A percentile compares a stretch with the other conserved stretches of the same genome.
These are phyloP conservation scores for Coemansia sp. DNA, from an alignment of 192 early-diverging fungal genomes.

Conservation along the genomic window DNA sequence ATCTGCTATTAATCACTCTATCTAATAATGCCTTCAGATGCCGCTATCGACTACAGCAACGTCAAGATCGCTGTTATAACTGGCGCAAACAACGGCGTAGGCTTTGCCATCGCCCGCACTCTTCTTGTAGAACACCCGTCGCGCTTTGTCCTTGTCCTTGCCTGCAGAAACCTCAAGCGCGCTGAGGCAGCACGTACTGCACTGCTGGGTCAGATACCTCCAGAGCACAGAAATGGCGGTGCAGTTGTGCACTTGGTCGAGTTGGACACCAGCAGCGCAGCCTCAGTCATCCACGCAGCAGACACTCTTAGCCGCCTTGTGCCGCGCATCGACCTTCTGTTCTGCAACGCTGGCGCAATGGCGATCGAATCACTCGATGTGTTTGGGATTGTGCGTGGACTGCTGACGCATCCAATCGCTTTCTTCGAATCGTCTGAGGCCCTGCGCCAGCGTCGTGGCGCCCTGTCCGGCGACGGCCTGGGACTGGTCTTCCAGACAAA, in stretches of 20 bases:
- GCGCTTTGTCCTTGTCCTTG: constrained; percentile 26
- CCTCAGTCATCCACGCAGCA: constrained; percentile 34
- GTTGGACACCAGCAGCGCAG: constrained; percentile 49
- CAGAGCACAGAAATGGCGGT: not conserved
- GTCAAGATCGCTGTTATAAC: constrained; percentile 28
- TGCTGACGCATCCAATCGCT: constrained; percentile 34
- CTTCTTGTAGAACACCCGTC: constrained; percentile 7
- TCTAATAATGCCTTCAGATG: too few relatives aligned
- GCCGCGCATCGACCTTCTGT: constrained; percentile 30
- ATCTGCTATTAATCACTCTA: not conserved
- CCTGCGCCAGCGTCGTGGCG: constrained; percentile 29
- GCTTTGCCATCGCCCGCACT: constrained; percentile 25
- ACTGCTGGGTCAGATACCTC: constrained; percentile 14
- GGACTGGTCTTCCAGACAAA: constrained; percentile 55
- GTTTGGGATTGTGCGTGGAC: constrained; percentile 16
- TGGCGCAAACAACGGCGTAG: constrained; percentile 52
- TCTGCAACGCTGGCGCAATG: constrained; percentile 56
- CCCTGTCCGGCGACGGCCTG: constrained; percentile 35
- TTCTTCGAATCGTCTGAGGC: constrained; percentile 53
- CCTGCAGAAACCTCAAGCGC: constrained; percentile 39
- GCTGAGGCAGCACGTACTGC: constrained; percentile 18
- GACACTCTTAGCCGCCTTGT: not conserved
- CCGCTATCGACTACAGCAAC: not conserved
- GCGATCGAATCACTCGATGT: constrained; percentile 30
- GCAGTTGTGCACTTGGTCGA: constrained; percentile 20